Evolutionary conservation across 1,139 yeast species (phyloP).

Genomic region (Saccharomyces hybrid): DNA sequence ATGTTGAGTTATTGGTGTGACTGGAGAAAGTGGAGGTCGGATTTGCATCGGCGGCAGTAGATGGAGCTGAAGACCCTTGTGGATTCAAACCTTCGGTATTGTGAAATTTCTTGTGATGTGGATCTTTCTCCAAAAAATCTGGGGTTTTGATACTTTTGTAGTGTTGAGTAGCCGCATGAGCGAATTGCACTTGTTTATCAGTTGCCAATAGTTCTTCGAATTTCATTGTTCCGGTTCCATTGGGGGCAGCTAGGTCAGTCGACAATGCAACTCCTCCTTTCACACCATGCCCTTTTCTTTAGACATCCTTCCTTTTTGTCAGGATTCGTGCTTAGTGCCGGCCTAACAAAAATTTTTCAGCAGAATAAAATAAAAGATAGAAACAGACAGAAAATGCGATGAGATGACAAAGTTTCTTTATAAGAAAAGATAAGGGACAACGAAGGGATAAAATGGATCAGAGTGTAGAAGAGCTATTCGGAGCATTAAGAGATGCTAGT

Average conservation of each 20-base stretch:
- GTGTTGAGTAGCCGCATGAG: slow-evolving; percentile 9
- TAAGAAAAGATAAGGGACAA: neutral
- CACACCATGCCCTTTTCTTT: neutral
- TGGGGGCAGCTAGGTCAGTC: neutral
- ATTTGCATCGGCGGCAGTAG: neutral
- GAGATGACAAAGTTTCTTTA: neutral
- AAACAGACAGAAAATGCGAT: neutral
- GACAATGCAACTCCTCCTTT: neutral
- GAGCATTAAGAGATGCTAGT: neutral
- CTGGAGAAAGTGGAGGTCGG: neutral
- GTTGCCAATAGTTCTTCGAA: slow-evolving; percentile 3
- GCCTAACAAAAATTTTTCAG: slow-evolving; percentile 3
- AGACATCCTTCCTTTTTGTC: neutral
- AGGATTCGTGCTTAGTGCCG: neutral
- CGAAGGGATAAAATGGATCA: neutral
- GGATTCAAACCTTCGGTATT: neutral
- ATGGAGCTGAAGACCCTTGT: neutral
- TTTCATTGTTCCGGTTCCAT: neutral
- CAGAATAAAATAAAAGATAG: neutral
- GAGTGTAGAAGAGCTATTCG: neutral
- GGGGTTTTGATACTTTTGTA: slow-evolving; percentile 5
- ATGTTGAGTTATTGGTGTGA: slow-evolving; percentile 12
- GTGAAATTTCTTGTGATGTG: slow-evolving; percentile 3
- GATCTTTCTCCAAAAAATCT: slow-evolving; percentile 6
- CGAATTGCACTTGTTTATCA: slow-evolving; percentile 14